Evolutionary conservation across 2,329 filamentous ascomycete genomes (phyloP).

Genomic region (Dactylonectria estremocensis): DNA sequence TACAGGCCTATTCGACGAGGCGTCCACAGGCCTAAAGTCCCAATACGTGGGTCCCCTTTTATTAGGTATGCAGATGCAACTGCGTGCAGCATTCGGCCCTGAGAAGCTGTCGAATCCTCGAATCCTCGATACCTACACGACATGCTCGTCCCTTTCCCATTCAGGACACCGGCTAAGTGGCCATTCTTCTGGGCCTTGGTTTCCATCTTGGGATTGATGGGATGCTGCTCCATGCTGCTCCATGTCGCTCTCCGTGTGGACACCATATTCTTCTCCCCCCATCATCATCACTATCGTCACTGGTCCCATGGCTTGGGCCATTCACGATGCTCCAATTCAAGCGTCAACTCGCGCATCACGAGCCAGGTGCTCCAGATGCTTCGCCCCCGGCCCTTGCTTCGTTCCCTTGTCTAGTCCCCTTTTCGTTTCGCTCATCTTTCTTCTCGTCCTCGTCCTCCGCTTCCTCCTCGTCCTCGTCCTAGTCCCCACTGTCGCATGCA

Average conservation of each 20-base stretch:
- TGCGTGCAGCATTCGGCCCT: slow-evolving; percentile 38
- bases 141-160: slow-evolving; percentile 30
- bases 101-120: slow-evolving; percentile 25
- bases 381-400: slow-evolving; percentile 34
- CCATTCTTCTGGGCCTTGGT: slow-evolving; percentile 33
- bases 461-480: background rate
- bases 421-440: background rate
- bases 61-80: slow-evolving; percentile 37
- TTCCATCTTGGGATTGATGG: slow-evolving; percentile 26
- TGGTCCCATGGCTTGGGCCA: slow-evolving; percentile 10
- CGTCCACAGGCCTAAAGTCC: background rate
- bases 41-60: slow-evolving; percentile 27
- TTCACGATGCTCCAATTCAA: slow-evolving; percentile 18
- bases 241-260: background rate
- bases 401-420: background rate
- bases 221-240: no score
- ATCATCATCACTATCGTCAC: background rate
- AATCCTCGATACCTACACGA: no score
- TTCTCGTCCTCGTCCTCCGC: background rate
- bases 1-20: no score
- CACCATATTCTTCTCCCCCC: background rate
- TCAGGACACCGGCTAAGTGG: slow-evolving; percentile 44
- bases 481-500: background rate
- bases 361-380: slow-evolving; percentile 40
- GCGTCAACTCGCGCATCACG: slow-evolving; percentile 43